These are phyloP conservation scores for Zasmidium citrigriseum DNA, from an alignment of 2,329 filamentous ascomycete genomes.

Conservation along the genomic window DNA sequence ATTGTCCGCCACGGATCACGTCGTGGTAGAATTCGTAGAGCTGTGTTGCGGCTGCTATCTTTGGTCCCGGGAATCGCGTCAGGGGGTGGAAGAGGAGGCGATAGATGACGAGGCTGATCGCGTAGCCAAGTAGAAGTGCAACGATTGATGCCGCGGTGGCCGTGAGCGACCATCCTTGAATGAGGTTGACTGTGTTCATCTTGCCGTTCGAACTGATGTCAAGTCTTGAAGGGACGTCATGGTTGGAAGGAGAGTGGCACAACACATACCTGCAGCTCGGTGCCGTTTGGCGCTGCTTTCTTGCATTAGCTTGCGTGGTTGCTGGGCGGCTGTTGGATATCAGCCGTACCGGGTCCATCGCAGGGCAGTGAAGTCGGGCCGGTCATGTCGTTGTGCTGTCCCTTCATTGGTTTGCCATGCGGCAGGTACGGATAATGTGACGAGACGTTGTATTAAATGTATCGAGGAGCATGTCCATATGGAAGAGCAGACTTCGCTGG, in stretches of 20 bases:
- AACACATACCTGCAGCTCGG: background rate
- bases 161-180: background rate
- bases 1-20: slow-evolving; percentile 12
- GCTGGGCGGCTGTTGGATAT: background rate
- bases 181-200: background rate
- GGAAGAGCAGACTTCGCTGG: too few relatives aligned
- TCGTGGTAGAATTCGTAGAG: slow-evolving; percentile 22
- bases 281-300: background rate
- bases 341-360: background rate
- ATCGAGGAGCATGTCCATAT: too few relatives aligned
- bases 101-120: slow-evolving; percentile 15
- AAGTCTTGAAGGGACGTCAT: background rate
- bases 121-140: background rate
- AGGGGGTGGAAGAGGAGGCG: slow-evolving; percentile 36
- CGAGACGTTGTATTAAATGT: too few relatives aligned
- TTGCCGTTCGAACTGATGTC: background rate
- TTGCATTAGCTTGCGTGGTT: background rate
- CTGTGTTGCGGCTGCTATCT: slow-evolving; percentile 36
- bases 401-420: too few relatives aligned
- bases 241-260: background rate
- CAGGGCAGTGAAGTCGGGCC: background rate
- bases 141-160: background rate
- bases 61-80: slow-evolving; percentile 36
- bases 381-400: too few relatives aligned
- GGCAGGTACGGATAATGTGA: too few relatives aligned